Evolutionary conservation across 2,329 filamentous ascomycete genomes (phyloP), one percentile per base, ranked within the genome.

Genomic region (Trichoderma polysporum): DNA sequence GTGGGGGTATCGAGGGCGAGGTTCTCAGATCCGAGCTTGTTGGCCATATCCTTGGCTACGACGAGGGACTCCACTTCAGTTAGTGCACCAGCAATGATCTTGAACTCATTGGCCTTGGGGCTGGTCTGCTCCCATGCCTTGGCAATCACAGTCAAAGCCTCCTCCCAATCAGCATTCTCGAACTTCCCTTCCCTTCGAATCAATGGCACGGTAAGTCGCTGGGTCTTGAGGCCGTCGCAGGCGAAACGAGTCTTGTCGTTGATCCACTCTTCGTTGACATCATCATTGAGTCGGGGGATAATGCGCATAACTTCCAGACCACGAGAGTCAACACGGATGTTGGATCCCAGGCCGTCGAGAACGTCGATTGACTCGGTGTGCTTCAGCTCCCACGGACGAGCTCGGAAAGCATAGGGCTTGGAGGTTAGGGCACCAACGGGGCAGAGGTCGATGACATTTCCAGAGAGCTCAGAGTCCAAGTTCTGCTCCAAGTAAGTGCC

Each of bases 241-340:
- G 95, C 94, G 78, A 98, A 99, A 71, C 95, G 89, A 47, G 93
- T 90, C 86, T 98, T 99, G 84, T 99, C 95, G 81, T 98, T 95
- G 79, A 99, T 98, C 95, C 95, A 99, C 81, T 99, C 95, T 83
- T 99, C 95, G 79, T 99, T 99, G 74, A 99, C 89, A 74, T 98
- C 94, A 77, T 99, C 95, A 78, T 99, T 99, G 69, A 99, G 85
- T 74, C 95, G 88, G 68, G 95, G 95, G 17, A 97, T 78, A 68
- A 99, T 86, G 74, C 95, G 90, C 94, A 99, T 97, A 60, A 99
- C 94, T 82, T 98, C 94, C 71, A 97, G 84, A 68, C 95, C 95
- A 75, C 95, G 89, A 67, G 93, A 91, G 81, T 99, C 95, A 52
- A 98, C 90, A 52, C 95, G 90, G 74, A 99, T 96, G 78, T 96